phyloP scores from a whole-genome alignment of 441 rosid species.

The Biscutella laevigata region DNA sequence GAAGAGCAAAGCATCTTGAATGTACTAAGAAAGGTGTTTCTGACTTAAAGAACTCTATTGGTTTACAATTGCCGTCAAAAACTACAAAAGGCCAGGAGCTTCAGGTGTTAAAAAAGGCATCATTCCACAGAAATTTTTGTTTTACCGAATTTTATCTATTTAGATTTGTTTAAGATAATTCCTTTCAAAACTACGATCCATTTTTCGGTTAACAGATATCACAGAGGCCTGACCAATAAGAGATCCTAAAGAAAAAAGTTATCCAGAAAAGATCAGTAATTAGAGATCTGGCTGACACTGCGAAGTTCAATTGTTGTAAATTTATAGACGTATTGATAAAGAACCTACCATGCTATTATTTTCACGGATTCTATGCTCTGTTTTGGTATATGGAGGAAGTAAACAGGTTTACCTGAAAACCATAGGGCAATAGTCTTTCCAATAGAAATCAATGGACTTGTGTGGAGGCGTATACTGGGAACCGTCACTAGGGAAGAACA shows the following conservation, averaged over 20 bases:
- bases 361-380: neutral
- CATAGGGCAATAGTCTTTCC: slow-evolving; percentile 99
- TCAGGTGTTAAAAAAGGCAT: neutral
- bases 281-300: neutral
- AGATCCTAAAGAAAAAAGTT: neutral
- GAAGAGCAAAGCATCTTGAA: slow-evolving; percentile 1
- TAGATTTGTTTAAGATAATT: neutral
- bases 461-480: slow-evolving; percentile 92
- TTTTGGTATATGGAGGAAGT: neutral
- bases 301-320: neutral
- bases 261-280: neutral
- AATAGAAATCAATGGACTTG: slow-evolving; percentile 68
- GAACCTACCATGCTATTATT: neutral
- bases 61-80: neutral
- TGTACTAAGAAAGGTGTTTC: neutral
- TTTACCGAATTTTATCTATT: neutral
- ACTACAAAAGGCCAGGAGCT: neutral
- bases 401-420: slow-evolving; percentile 69
- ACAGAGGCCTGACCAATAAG: neutral
- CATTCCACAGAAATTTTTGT: neutral
- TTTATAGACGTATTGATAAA: neutral
- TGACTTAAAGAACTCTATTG: neutral
- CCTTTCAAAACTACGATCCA: neutral
- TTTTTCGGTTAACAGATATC: neutral
- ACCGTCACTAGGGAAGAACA: slow-evolving; percentile 82